Percentiles rank a stretch among this genome's conserved stretches.
Conservation (phyloP, 2,329 filamentous ascomycete genomes). For the Curvularia sp. region DNA sequence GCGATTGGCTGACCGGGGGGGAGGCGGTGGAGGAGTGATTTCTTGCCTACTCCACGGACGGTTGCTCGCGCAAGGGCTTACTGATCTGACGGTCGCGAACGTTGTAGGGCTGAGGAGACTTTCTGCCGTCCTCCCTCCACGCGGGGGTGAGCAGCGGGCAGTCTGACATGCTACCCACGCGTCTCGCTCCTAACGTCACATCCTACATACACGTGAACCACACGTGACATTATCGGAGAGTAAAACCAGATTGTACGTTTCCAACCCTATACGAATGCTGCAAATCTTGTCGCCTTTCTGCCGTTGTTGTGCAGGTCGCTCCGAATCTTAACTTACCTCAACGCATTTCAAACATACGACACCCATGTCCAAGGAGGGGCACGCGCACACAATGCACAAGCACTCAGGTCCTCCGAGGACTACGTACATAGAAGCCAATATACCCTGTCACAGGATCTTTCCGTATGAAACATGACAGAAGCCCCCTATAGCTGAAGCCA, state of each 20-base stretch:
- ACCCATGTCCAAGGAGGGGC: slow-evolving; percentile 2
- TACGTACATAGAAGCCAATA: not conserved
- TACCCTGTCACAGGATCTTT: slow-evolving; percentile 3
- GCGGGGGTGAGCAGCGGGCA: slow-evolving; percentile 5
- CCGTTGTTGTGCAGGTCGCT: not conserved
- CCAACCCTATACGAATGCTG: not conserved
- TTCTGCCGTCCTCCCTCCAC: slow-evolving; percentile 2
- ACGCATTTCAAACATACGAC: slow-evolving; percentile 3
- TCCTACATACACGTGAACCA: not conserved
- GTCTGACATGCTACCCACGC: slow-evolving; percentile 3
- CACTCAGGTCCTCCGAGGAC: not conserved
- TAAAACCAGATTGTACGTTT: not conserved
- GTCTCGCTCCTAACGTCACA: not conserved
- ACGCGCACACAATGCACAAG: slow-evolving; percentile 8
- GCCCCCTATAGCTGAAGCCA: slow-evolving; percentile 5
- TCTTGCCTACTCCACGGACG: slow-evolving; percentile 24
- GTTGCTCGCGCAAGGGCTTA: slow-evolving; percentile 40
- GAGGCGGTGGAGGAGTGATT: not conserved
- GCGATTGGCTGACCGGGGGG: slow-evolving; percentile 10
- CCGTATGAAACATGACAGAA: slow-evolving; percentile 5
- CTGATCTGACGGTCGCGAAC: slow-evolving; percentile 26
- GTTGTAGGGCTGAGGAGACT: slow-evolving; percentile 9
- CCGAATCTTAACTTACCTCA: slow-evolving; percentile 3
- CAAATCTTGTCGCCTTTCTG: slow-evolving; percentile 1
- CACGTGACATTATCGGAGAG: not conserved